phyloP scores from a whole-genome alignment of 2,329 filamentous ascomycete genomes.

The Orbilia javanica region DNA sequence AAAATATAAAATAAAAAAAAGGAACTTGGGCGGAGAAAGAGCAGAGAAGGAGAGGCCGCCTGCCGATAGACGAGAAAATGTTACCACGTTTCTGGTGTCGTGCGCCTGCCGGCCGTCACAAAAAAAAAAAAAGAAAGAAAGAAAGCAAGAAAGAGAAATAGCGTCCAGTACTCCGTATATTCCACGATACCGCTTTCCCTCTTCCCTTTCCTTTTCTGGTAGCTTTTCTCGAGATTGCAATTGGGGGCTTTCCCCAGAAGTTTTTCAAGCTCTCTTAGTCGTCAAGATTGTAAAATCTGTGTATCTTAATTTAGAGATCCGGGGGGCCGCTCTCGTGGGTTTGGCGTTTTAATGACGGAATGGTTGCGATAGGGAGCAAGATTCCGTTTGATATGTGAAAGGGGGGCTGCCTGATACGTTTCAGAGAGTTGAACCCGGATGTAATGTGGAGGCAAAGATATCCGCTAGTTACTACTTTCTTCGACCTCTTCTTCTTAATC shows the following conservation, averaged over 20 bases:
- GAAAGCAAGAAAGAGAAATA: background rate
- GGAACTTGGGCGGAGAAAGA: conserved; percentile 15
- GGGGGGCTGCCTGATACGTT: conserved; percentile 53
- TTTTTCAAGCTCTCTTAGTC: background rate
- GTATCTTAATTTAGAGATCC: conserved; percentile 57
- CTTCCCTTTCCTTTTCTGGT: background rate
- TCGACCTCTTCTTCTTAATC: background rate
- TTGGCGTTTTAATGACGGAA: conserved; percentile 58
- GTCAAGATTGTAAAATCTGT: background rate
- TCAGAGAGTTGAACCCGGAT: conserved; percentile 48
- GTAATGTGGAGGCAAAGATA: conserved; percentile 32
- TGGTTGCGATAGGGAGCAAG: conserved; percentile 43
- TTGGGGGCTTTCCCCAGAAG: conserved; percentile 8
- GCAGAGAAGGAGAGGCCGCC: background rate
- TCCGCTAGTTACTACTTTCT: background rate
- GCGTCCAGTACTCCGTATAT: background rate
- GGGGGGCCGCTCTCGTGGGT: conserved; percentile 5
- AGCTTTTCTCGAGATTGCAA: background rate
- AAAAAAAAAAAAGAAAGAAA: conserved; percentile 2
- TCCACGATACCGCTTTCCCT: conserved; percentile 1
- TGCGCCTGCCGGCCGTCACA: conserved; percentile 45
- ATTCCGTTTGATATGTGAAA: conserved; percentile 53
- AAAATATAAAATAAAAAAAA: conserved; percentile 27
- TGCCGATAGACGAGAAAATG: conserved; percentile 40
- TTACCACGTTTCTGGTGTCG: conserved; percentile 56